Evolutionary conservation across 176 grass and related monocot species (phyloP).

Genomic region (Poa pratensis): DNA sequence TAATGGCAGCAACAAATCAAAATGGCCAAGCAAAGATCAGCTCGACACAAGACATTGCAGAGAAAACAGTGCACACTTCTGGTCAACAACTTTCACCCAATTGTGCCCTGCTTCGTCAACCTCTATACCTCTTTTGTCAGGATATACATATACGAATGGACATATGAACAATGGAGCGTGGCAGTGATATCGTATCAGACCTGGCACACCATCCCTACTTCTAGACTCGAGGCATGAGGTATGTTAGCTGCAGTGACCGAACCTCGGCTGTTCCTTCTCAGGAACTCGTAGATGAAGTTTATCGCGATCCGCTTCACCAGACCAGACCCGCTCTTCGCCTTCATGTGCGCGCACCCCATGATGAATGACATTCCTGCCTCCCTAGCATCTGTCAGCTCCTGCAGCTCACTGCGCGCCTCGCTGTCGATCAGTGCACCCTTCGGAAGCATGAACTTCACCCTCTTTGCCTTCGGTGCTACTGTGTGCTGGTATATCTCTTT

Average conservation of each 20-base stretch:
- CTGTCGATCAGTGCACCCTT: slow-evolving; percentile 52
- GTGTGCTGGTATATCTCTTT: slow-evolving; percentile 22
- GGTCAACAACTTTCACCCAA: slow-evolving; percentile 7
- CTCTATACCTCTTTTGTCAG: slow-evolving; percentile 40
- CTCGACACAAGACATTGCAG: background rate
- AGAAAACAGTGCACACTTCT: slow-evolving; percentile 38
- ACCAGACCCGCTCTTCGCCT: slow-evolving; percentile 69
- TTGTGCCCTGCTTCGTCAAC: slow-evolving; percentile 16
- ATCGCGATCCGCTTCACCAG: slow-evolving; percentile 65
- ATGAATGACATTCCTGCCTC: slow-evolving; percentile 93
- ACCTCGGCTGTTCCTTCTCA: slow-evolving; percentile 81
- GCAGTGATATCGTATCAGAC: slow-evolving; percentile 48
- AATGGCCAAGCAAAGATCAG: background rate
- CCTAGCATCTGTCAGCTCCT: slow-evolving; percentile 76
- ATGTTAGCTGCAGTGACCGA: slow-evolving; percentile 58
- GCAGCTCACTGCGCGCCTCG: slow-evolving; percentile 60
- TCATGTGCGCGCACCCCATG: slow-evolving; percentile 68
- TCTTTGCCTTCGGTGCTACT: slow-evolving; percentile 40
- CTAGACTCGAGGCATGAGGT: slow-evolving; percentile 76
- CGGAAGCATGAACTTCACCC: slow-evolving; percentile 74
- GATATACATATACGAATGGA: background rate
- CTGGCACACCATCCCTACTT: slow-evolving; percentile 95
- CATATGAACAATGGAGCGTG: slow-evolving; percentile 3
- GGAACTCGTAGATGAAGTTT: slow-evolving; percentile 73
- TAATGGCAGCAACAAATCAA: background rate